Conservation (phyloP, 208 protist genomes). For the Wallacemonas collosoma region DNA sequence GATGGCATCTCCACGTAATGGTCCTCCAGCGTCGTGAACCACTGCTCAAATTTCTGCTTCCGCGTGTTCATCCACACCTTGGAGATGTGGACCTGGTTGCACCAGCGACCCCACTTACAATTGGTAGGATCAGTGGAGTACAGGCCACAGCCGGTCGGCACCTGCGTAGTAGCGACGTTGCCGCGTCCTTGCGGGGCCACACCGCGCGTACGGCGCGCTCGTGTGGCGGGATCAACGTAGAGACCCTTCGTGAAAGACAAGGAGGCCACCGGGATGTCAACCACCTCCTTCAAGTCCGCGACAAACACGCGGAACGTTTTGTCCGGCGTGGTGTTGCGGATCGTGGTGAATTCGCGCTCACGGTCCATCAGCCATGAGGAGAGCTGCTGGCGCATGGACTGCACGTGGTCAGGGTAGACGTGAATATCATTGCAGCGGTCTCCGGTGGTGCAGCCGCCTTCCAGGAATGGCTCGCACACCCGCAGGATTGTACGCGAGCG, state of each 20-base stretch:
- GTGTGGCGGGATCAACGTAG: slow-evolving; percentile 69
- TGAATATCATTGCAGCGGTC: slow-evolving; percentile 68
- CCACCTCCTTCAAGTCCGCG: slow-evolving; percentile 80
- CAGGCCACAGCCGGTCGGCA: slow-evolving; percentile 79
- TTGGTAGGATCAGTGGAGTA: slow-evolving; percentile 68
- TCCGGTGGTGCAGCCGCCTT: slow-evolving; percentile 42
- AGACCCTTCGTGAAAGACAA: slow-evolving; percentile 78
- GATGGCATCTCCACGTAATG: slow-evolving; percentile 48
- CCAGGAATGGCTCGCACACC: slow-evolving; percentile 68
- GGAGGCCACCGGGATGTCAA: slow-evolving; percentile 64
- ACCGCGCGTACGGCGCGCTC: slow-evolving; percentile 53
- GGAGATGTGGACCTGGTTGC: slow-evolving; percentile 87
- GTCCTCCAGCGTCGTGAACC: slow-evolving; percentile 68
- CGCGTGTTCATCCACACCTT: slow-evolving; percentile 70
- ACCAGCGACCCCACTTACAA: slow-evolving; percentile 89
- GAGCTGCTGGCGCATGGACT: slow-evolving; percentile 52
- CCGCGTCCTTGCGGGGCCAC: slow-evolving; percentile 28
- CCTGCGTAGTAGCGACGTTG: slow-evolving; percentile 55
- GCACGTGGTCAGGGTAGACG: slow-evolving; percentile 57
- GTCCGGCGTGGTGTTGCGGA: slow-evolving; percentile 27
- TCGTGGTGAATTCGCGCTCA: slow-evolving; percentile 67
- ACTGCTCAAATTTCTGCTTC: slow-evolving; percentile 70
- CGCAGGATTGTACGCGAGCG: slow-evolving; percentile 39
- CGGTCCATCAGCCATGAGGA: slow-evolving; percentile 51
- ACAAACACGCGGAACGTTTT: slow-evolving; percentile 78